Evolutionary conservation across 768 basidiomycete species (phyloP).

Genomic region (Lepiota brunneoincarnata): DNA sequence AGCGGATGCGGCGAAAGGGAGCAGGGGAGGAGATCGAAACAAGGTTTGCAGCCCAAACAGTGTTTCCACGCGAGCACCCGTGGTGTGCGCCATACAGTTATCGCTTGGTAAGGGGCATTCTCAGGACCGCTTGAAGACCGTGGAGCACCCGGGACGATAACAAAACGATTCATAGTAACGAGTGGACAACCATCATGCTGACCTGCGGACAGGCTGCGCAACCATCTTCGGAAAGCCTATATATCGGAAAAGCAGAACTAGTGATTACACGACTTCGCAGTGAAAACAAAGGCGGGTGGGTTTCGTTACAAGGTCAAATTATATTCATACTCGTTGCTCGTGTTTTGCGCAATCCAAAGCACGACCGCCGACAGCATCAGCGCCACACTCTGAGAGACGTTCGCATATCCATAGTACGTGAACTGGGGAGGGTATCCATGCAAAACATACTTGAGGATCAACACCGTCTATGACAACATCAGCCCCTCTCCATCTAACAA

Average conservation of each 20-base stretch:
- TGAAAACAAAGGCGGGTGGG: neutral
- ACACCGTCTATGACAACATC: constrained; percentile 58
- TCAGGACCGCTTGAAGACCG: too few relatives aligned
- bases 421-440: constrained; percentile 70
- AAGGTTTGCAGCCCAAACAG: too few relatives aligned
- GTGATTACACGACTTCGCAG: neutral
- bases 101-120: too few relatives aligned
- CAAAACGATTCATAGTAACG: too few relatives aligned
- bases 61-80: too few relatives aligned
- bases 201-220: too few relatives aligned
- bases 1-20: too few relatives aligned
- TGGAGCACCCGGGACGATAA: too few relatives aligned
- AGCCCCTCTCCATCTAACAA: neutral
- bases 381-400: constrained; percentile 89
- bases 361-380: constrained; percentile 84
- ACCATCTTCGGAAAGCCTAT: too few relatives aligned
- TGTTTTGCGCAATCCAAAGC: constrained; percentile 89
- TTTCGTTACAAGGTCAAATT: constrained; percentile 66
- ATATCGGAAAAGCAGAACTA: neutral
- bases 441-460: constrained; percentile 89
- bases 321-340: constrained; percentile 89
- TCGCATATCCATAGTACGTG: constrained; percentile 90
- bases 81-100: too few relatives aligned
- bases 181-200: too few relatives aligned
- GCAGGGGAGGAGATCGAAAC: too few relatives aligned